Evolutionary conservation across 768 basidiomycete species (phyloP), one percentile per base, ranked within the genome.

Genomic region (Naganishia friedmannii): DNA sequence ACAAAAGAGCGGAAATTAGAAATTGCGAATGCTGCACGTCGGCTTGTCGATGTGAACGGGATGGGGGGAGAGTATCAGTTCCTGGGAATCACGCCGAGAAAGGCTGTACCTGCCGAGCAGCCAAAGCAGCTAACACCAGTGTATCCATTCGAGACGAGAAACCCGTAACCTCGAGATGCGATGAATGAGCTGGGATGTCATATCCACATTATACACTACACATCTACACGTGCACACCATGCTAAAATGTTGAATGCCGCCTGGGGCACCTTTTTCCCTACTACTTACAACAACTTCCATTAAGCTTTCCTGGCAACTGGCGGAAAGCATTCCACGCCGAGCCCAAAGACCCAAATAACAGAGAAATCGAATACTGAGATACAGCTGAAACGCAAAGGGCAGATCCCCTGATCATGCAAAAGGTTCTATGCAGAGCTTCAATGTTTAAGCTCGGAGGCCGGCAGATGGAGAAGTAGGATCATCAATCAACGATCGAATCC

Each of bases 51-150:
- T 78, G 84, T 84, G 0, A 82, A 83, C 13, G 84, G 92, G 23
- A 98, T 98, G 95, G 95, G 96, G 0, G 83, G 79, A 46, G 86
- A 95, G 82, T 98, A 97, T 77, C 85, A 88, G 79, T 85, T 97
- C 21, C 82, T 97, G 79, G 93, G 88, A 1, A 72, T 89, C 2
- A 83, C 82, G 21, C 75, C 77, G 17, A 74, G 54, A 53, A 45
- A 29, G 9, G 17, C 39, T 63, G 60, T 21, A 42, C n/a, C 19
- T 37, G 60, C 28, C 8, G 60, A 42, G 1, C 21, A 63, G 28
- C 8, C 39, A 15, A 37, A 32, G 21, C 19, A 21, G 57, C 32
- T 23, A 21, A 31, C 13, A 21, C n/a, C 31, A 23, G 60, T 63
- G 60, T 63, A 63, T 46, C 60, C 60, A 19, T 63, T 63, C 42